Base-by-base conservation (phyloP, 352 stramenopile genomes). In the Globisporangium lucens region DNA sequence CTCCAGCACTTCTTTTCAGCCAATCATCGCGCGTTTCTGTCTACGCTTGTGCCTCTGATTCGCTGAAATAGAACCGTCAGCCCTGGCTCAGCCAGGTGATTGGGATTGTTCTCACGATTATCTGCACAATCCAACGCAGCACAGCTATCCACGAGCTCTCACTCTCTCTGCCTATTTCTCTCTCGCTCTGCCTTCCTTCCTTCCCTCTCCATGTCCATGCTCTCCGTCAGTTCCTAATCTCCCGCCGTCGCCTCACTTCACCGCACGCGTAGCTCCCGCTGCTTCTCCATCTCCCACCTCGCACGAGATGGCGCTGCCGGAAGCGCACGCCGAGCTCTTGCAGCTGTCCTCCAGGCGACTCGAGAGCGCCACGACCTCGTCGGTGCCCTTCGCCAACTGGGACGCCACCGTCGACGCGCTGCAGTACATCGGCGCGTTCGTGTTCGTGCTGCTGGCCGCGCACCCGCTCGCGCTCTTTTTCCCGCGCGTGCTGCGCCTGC, bases 381-480 rank as follows among this genome's bases (percentile, higher is more conserved):
- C 41, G 13, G 41, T 47, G 15, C 41, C 41, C 12, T 47, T 47
- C 15, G 41, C 41, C 41, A 47, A 47, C 13, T 47, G 41, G 41
- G 41, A 47, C 13, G 41, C 41, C 41, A 47, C 4, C 41, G 41
- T 47, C 13, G 41, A 47, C 4, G 41, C 41, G 41, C 41, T 47
- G 41, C 41, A 47, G 41, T 47, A 47, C 41, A 47, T 47, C 41
- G 41, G 41, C 12, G 12, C 41, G 41, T n/a, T 47, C 15, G 41
- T 47, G 36, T 43, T 43, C 36, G 36, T 43, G 36, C 36, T 43
- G 10, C 36, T 43, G 10, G 36, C 36, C 4, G 82, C 79, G n/a
- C 80, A 89, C 61, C 82, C 82, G 20, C 75, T 90, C 41, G 82
- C 76, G 35, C 64, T 86, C 35, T 82, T 85, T 65, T 87, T 89